Evolutionary conservation across 768 basidiomycete species (phyloP), one percentile per base, ranked within the genome.

Genomic region (Asterophora lycoperdoides): DNA sequence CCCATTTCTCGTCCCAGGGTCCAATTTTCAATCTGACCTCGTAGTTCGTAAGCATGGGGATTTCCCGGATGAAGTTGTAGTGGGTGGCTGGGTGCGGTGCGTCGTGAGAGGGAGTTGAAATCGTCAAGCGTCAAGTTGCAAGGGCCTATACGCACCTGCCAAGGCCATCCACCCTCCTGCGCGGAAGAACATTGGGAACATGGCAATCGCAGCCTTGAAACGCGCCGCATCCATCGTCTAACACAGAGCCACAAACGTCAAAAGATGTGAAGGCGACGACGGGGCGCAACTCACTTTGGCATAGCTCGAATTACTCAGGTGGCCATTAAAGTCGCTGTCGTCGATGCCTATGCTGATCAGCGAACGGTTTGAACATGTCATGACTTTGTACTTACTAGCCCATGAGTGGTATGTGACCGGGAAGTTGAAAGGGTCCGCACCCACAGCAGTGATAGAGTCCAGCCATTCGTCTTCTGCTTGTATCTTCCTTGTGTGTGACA

Each of bases 1-100:
- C 86, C 87, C 87, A 89, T 77, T 90, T 90, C 29, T 81, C 67
- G 44, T 88, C 86, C 88, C 88, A 90, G 5, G 75, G 68, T 9
- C 68, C 81, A 2, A 87, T 64, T 18, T 62, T 70, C 9, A 78
- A 59, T 34, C 81, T 70, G 8, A 89, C 72, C 64, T 89, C 84
- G 54, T 84, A 89, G 1, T 65, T 62, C 8, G 73, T 59, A 6
- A 86, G 64, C 44, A 83, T 79, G 1, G 84, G 76, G 18, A 90
- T 86, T 64, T 90, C 88, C 13, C 76, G 76, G 37, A 87, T 65
- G 63, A 85, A 89, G 53, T 77, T 70, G 60, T 76, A 86, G 59
- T 88, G 79, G 0, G 85, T 83, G 1, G 75, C 86, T 84, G 46
- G 2, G 17, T 29, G 18, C 4, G 39, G 26, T 30, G 4, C 17